Percentiles rank a stretch among this genome's conserved stretches.
phyloP scores from a whole-genome alignment of 805 yeast genomes.

The Myxozyma neotropica region DNA sequence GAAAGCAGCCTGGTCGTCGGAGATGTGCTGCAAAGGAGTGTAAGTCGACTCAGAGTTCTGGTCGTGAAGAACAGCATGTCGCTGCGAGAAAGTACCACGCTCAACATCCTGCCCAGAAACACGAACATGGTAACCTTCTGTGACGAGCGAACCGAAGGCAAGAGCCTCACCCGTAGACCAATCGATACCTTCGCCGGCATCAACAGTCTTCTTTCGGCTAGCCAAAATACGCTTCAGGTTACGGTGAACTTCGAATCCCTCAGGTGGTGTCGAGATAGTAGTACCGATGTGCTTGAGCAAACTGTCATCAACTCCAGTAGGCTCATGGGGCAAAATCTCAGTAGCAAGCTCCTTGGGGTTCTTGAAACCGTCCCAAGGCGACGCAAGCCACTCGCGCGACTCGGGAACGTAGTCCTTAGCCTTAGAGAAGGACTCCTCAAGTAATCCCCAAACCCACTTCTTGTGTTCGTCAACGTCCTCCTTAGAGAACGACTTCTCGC shows the following conservation, averaged over 20 bases:
- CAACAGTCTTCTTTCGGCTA: constrained; percentile 82
- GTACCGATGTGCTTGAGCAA: constrained; percentile 77
- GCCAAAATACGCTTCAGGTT: constrained; percentile 93
- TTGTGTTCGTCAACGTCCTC: constrained; percentile 94
- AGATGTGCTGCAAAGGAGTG: constrained; percentile 81
- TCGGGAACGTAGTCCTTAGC: constrained; percentile 89
- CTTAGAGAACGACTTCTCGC: constrained; percentile 85
- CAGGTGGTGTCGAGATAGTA: constrained; percentile 81
- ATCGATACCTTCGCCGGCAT: constrained; percentile 90
- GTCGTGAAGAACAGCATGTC: constrained; percentile 98
- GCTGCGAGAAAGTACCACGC: constrained; percentile 99
- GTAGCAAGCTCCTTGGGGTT: constrained; percentile 96
- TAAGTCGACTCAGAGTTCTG: constrained; percentile 81
- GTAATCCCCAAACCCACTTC: constrained; percentile 94
- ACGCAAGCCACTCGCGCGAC: constrained; percentile 95
- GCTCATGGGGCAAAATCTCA: constrained; percentile 92
- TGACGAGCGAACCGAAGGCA: constrained; percentile 88
- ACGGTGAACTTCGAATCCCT: constrained; percentile 84
- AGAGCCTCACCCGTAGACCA: constrained; percentile 99
- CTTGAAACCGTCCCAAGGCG: constrained; percentile 99
- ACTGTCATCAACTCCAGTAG: constrained; percentile 81
- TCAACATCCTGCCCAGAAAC: constrained; percentile 99
- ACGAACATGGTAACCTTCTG: constrained; percentile 96
- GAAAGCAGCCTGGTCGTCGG: constrained; percentile 81
- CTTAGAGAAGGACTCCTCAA: constrained; percentile 87